Evolutionary conservation across 2,329 filamentous ascomycete genomes (phyloP).

Genomic region (Colletotrichum sp.): DNA sequence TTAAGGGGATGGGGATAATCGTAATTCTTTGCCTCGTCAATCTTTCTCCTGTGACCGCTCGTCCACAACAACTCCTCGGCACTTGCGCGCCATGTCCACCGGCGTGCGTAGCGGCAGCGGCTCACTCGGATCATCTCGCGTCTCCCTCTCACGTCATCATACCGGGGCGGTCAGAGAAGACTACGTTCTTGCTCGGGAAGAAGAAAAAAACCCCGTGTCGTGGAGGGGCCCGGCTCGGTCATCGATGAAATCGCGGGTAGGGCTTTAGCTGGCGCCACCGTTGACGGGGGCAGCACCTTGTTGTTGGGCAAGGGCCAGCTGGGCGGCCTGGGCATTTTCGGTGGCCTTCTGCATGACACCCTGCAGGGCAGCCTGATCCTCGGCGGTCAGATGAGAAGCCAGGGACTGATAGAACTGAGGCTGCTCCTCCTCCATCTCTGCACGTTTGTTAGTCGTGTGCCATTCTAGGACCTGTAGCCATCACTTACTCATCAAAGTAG

Average conservation of each 20-base stretch:
- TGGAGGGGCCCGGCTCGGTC: conserved; percentile 21
- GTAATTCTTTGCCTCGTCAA: conserved; percentile 22
- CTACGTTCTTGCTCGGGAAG: not conserved
- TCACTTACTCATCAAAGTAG: conserved; percentile 78
- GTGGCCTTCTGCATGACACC: conserved; percentile 71
- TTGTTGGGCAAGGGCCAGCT: conserved; percentile 26
- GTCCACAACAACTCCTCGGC: conserved; percentile 9
- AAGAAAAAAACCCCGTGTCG: not conserved
- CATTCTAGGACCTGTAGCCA: not conserved
- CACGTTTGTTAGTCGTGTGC: conserved; percentile 21
- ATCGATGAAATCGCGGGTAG: conserved; percentile 19
- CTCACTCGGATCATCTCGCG: conserved; percentile 20
- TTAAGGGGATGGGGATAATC: conserved; percentile 15
- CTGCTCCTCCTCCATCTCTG: conserved; percentile 88
- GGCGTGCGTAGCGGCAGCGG: conserved; percentile 8
- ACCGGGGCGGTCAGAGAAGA: conserved; percentile 2
- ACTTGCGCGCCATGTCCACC: conserved; percentile 10
- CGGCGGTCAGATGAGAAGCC: conserved; percentile 76
- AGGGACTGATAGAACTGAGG: conserved; percentile 86
- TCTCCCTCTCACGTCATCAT: conserved; percentile 14
- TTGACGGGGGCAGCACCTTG: conserved; percentile 26
- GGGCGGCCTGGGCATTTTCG: conserved; percentile 43
- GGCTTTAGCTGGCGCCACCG: conserved; percentile 23
- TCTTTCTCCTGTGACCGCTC: conserved; percentile 17
- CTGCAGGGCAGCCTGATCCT: conserved; percentile 84